A percentile compares a stretch with the other conserved stretches of the same genome.
These are phyloP conservation scores for Tricholoma saponaceum DNA, from an alignment of 768 basidiomycete genomes.

Conservation along the genomic window DNA sequence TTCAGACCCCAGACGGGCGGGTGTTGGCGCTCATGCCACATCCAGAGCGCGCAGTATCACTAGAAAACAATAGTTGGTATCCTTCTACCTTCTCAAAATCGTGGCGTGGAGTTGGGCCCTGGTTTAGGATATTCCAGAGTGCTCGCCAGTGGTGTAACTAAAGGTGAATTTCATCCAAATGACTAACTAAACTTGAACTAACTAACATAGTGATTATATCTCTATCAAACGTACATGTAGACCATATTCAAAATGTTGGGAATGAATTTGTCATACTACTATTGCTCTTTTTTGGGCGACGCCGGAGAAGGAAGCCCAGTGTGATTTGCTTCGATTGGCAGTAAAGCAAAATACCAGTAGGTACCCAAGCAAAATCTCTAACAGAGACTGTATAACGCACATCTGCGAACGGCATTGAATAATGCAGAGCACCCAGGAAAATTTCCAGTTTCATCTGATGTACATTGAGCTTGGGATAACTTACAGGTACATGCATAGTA, in stretches of 20 bases:
- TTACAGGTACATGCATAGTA: background rate
- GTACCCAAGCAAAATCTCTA: too few relatives aligned
- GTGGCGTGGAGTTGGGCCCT: conserved; percentile 83
- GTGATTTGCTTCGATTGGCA: too few relatives aligned
- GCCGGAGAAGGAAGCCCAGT: too few relatives aligned
- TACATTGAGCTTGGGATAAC: background rate
- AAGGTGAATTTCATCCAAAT: background rate
- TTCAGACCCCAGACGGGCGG: conserved; percentile 84
- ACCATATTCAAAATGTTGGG: too few relatives aligned
- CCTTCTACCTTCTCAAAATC: conserved; percentile 48
- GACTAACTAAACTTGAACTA: background rate
- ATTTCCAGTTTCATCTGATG: background rate
- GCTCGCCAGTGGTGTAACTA: conserved; percentile 65
- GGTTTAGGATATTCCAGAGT: conserved; percentile 94
- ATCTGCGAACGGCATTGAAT: background rate
- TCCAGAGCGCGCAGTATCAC: conserved; percentile 79
- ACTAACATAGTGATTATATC: background rate
- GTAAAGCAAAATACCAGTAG: too few relatives aligned
- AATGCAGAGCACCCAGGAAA: background rate
- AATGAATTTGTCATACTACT: too few relatives aligned
- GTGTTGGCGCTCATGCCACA: conserved; percentile 97
- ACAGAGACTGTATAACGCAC: background rate
- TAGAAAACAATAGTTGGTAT: conserved; percentile 93
- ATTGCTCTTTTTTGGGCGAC: too few relatives aligned
- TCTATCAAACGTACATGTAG: too few relatives aligned